Conservation (phyloP, 495 filamentous ascomycete species). For the Patellaria atrata region DNA sequence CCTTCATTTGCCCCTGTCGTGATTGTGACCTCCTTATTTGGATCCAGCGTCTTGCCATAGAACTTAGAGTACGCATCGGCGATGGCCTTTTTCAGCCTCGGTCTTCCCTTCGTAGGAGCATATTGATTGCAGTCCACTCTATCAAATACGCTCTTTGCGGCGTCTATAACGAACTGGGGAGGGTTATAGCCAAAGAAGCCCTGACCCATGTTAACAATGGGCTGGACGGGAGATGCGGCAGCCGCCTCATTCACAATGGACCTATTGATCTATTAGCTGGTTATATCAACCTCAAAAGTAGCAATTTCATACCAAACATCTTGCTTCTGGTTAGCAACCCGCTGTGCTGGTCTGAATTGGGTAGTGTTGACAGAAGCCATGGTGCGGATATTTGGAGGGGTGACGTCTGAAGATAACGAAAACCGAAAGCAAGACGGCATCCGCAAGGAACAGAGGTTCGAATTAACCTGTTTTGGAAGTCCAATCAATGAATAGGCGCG, state of each 20-base stretch:
- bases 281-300: background rate
- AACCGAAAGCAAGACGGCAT: too few relatives aligned
- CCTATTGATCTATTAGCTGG: conserved; percentile 32
- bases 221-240: conserved; percentile 69
- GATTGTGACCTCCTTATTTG: conserved; percentile 83
- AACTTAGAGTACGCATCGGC: conserved; percentile 77
- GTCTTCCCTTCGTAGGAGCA: conserved; percentile 84
- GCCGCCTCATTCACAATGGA: conserved; percentile 91
- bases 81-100: conserved; percentile 79
- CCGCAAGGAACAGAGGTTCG: too few relatives aligned
- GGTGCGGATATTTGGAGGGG: conserved; percentile 5
- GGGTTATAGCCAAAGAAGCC: conserved; percentile 99
- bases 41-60: conserved; percentile 66
- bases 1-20: conserved; percentile 96
- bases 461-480: too few relatives aligned
- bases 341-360: conserved; percentile 52
- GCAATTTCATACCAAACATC: conserved; percentile 69
- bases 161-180: conserved; percentile 77
- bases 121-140: conserved; percentile 98
- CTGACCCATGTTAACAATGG: conserved; percentile 91
- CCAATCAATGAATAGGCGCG: too few relatives aligned
- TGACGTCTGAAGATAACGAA: too few relatives aligned
- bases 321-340: conserved; percentile 69
- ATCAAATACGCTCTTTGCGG: conserved; percentile 77
- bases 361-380: conserved; percentile 20